These are phyloP conservation scores for Adansonia madagascariensis DNA, from an alignment of 441 rosid species.

Conservation along the genomic window DNA sequence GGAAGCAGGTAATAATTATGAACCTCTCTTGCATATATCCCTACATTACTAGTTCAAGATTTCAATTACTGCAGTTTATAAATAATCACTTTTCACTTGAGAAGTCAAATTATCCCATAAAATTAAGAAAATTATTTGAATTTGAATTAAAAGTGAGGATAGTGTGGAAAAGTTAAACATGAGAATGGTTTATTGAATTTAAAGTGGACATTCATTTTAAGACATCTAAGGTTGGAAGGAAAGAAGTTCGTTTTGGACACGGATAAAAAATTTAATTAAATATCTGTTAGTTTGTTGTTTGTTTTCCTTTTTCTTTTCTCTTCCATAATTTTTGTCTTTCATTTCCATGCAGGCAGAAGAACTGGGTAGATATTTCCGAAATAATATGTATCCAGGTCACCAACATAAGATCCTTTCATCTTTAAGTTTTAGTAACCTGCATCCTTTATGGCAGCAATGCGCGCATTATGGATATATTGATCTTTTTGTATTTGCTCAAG, in stretches of 20 bases:
- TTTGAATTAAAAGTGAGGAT: constrained; percentile 9
- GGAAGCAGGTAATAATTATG: constrained; percentile 80
- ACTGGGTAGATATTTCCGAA: constrained; percentile 93
- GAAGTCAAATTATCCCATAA: not conserved
- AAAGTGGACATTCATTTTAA: constrained; percentile 7
- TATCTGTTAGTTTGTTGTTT: not conserved
- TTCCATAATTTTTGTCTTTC: not conserved
- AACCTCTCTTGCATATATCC: not conserved
- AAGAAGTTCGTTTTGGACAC: constrained; percentile 3
- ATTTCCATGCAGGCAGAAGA: constrained; percentile 89
- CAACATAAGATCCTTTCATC: constrained; percentile 2
- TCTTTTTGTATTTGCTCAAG: constrained; percentile 12
- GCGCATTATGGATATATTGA: constrained; percentile 8
- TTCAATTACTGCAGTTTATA: constrained; percentile 1
- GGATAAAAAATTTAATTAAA: not conserved
- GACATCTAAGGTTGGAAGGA: constrained; percentile 9
- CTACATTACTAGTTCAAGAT: not conserved
- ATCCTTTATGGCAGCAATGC: not conserved
- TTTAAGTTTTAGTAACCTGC: not conserved
- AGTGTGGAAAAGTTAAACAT: not conserved
- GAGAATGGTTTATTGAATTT: constrained; percentile 18
- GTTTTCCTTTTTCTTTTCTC: constrained; percentile 18
- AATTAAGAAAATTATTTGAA: constrained; percentile 6
- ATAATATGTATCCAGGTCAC: constrained; percentile 98
- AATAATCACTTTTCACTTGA: not conserved